phyloP scores from a whole-genome alignment of 208 protist genomes.

The Trichomonas tenax region DNA sequence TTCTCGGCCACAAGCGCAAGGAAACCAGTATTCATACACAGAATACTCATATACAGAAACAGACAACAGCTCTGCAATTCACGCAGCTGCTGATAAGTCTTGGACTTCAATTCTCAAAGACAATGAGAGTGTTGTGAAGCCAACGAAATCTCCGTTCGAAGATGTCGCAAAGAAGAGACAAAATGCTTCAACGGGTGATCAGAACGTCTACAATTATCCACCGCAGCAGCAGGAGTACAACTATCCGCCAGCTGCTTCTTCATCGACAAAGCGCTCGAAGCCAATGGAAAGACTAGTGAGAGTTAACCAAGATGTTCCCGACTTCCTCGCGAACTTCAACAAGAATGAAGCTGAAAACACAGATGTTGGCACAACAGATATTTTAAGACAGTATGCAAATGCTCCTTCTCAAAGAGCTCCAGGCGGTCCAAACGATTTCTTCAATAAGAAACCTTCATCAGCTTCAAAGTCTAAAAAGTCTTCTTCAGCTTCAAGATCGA shows the following conservation, averaged over 20 bases:
- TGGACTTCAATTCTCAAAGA: not conserved
- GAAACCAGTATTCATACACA: not conserved
- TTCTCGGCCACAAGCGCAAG: not conserved
- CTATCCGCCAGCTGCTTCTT: not conserved
- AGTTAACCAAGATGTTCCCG: not conserved
- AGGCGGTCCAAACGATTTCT: not conserved
- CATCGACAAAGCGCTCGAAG: too few relatives aligned
- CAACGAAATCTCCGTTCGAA: not conserved
- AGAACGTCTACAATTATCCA: not conserved
- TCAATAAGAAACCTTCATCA: not conserved
- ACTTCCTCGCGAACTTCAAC: not conserved
- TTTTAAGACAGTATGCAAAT: not conserved
- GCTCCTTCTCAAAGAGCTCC: too few relatives aligned
- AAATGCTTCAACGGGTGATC: not conserved
- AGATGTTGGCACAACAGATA: not conserved
- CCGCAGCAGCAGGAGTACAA: too few relatives aligned
- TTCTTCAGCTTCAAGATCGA: not conserved
- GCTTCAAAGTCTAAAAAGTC: not conserved
- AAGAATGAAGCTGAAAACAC: not conserved
- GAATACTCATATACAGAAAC: not conserved
- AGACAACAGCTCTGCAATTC: not conserved
- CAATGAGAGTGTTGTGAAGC: not conserved
- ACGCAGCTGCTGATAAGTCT: not conserved
- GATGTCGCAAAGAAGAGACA: not conserved
- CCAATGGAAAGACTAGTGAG: not conserved